Conservation (phyloP, 164 flowering plant species). For the Warburgia ugandensis region DNA sequence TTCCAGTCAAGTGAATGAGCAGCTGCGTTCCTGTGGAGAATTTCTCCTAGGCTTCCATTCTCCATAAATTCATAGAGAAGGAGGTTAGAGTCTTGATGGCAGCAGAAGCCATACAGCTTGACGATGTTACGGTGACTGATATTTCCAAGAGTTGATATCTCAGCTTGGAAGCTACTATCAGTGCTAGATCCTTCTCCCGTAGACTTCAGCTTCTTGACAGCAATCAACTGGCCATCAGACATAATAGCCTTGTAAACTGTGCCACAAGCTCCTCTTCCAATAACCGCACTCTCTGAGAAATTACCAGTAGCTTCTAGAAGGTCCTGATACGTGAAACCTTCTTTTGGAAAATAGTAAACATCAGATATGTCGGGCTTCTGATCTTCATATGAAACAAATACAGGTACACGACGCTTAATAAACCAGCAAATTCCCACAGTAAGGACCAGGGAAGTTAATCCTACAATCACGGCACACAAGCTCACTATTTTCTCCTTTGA, state of each 20-base stretch:
- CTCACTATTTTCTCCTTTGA: neutral
- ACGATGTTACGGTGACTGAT: constrained; percentile 60
- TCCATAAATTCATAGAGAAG: constrained; percentile 61
- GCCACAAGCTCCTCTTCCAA: constrained; percentile 57
- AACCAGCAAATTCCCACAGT: neutral
- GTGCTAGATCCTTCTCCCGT: constrained; percentile 11
- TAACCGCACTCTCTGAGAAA: constrained; percentile 16
- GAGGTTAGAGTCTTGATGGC: constrained; percentile 38
- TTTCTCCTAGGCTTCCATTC: constrained; percentile 48
- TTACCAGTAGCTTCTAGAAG: constrained; percentile 31
- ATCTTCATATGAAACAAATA: constrained; percentile 16
- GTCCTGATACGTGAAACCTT: constrained; percentile 17
- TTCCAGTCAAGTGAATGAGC: constrained; percentile 53
- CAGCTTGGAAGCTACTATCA: constrained; percentile 44
- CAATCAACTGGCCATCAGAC: constrained; percentile 43
- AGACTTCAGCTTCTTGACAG: constrained; percentile 44
- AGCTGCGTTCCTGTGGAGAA: constrained; percentile 36
- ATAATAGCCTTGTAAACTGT: constrained; percentile 44
- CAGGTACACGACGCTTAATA: constrained; percentile 5
- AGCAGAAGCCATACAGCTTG: constrained; percentile 45
- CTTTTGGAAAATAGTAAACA: constrained; percentile 2
- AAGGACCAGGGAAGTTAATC: constrained; percentile 3
- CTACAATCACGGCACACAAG: constrained; percentile 1
- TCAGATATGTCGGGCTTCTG: neutral
- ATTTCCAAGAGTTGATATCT: constrained; percentile 45